Base-by-base conservation (phyloP, 176 grass and related monocot genomes). In the Paspalum vaginatum region DNA sequence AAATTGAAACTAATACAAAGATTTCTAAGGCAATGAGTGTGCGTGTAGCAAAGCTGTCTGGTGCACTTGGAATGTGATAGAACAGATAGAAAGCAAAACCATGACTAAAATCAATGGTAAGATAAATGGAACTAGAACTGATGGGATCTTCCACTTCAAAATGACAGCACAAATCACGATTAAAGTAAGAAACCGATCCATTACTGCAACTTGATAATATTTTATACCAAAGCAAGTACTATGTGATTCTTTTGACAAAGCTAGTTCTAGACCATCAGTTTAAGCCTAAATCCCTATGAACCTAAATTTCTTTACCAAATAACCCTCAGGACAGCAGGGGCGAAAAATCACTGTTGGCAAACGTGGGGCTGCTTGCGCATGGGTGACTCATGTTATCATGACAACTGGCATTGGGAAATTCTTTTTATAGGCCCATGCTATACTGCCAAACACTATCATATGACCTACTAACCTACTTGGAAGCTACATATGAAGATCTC, bases 191-290 rank as follows among this genome's bases (percentile, higher is more conserved):
- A 55, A 76, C 20, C 40, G 45, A 69, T 63, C 44, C 70, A 71
- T 49, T 40, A 55, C 48, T 77, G 71, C 71, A 89, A 85, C 20
- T 85, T 81, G 65, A 48, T 21, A 56, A 54, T 83, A 80, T 84
- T 68, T 76, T 63, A 70, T 70, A 75, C 70, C 54, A 85, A 81
- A 80, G 48, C 41, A 13, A 70, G 47, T 43, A 64, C 37, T 32
- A 54, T 6, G 65, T 6, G 40, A 10, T 66, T 73, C 48, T 64
- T 70, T 76, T 39, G 53, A 55, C 54, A 38, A 76, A 63, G 38
- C 43, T 2, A 55, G 75, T 27, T 68, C 70, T 17, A 40, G 50
- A 73, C 10, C 27, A 38, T 79, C 22, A 67, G 21, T 67, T 62
- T 49, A 69, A 21, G 39, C 2, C 6, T 22, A 8, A 14, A 47